These are phyloP conservation scores for Acarospora socialis DNA, from an alignment of 2,329 filamentous ascomycete species.

Conservation along the genomic window DNA sequence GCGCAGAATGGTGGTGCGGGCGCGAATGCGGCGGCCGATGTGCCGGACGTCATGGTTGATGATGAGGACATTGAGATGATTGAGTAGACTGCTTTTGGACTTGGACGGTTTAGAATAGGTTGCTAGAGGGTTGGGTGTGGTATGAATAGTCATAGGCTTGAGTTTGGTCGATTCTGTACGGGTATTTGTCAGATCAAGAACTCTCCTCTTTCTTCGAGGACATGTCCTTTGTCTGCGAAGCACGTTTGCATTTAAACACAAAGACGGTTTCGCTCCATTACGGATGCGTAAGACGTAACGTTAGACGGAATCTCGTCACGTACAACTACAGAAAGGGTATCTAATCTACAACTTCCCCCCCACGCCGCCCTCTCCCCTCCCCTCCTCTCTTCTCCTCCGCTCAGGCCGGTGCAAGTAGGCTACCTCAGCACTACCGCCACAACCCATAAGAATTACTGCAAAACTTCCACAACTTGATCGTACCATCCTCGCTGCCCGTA, in stretches of 20 bases:
- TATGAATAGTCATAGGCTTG: too few relatives aligned
- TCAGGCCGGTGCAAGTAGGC: not conserved
- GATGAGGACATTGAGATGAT: conserved; percentile 59
- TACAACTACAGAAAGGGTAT: too few relatives aligned
- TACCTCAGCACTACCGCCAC: conserved; percentile 38
- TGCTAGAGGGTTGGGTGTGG: not conserved
- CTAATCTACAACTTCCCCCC: not conserved
- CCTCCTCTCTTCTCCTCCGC: not conserved
- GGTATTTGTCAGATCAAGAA: too few relatives aligned
- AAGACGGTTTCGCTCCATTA: too few relatives aligned
- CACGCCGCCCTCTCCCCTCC: not conserved
- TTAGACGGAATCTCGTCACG: too few relatives aligned
- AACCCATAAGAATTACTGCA: conserved; percentile 50
- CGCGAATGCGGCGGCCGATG: conserved; percentile 17
- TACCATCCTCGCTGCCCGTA: conserved; percentile 92
- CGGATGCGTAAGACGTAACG: too few relatives aligned
- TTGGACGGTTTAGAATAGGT: not conserved
- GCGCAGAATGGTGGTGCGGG: conserved; percentile 16
- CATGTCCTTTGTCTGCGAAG: too few relatives aligned
- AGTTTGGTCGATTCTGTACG: too few relatives aligned
- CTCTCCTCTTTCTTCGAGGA: too few relatives aligned
- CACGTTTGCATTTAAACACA: too few relatives aligned
- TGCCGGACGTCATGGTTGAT: conserved; percentile 14
- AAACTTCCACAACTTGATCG: conserved; percentile 79
- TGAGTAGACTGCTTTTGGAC: conserved; percentile 32